Conservation (phyloP, 768 basidiomycete genomes). For the Botryobasidium botryosum region DNA sequence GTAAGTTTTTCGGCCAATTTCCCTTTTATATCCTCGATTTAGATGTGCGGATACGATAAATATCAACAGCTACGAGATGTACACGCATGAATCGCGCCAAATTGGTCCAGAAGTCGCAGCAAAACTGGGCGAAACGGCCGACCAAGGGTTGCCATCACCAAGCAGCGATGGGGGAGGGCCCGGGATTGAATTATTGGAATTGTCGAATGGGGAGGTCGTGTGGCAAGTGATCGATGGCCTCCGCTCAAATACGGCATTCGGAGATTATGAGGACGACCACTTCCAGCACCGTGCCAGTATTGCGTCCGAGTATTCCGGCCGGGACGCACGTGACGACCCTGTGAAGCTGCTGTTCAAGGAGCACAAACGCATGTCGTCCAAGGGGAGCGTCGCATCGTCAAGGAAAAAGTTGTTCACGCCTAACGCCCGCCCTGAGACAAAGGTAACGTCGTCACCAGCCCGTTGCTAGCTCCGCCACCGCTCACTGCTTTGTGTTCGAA, state of each 20-base stretch:
- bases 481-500: slow-evolving; percentile 10
- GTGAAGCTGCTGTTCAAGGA: slow-evolving; percentile 64
- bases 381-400: slow-evolving; percentile 28
- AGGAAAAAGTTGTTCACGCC: neutral
- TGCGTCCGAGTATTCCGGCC: slow-evolving; percentile 48
- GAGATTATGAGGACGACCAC: slow-evolving; percentile 24
- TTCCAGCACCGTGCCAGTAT: slow-evolving; percentile 55
- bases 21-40: neutral
- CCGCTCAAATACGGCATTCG: slow-evolving; percentile 55
- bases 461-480: slow-evolving; percentile 8
- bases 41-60: slow-evolving; percentile 44
- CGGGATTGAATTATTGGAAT: slow-evolving; percentile 62
- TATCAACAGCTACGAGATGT: too few relatives aligned
- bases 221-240: slow-evolving; percentile 77
- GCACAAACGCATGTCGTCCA: slow-evolving; percentile 48
- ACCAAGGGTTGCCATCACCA: slow-evolving; percentile 21
- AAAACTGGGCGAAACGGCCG: slow-evolving; percentile 20
- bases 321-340: slow-evolving; percentile 27
- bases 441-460: slow-evolving; percentile 31
- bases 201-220: slow-evolving; percentile 77
- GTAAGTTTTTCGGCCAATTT: slow-evolving; percentile 34
- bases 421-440: slow-evolving; percentile 55
- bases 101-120: too few relatives aligned
- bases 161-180: slow-evolving; percentile 27
- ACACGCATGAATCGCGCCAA: too few relatives aligned